These are phyloP conservation scores for Albizia julibrissin DNA, from an alignment of 306 rosid species.

Conservation along the genomic window DNA sequence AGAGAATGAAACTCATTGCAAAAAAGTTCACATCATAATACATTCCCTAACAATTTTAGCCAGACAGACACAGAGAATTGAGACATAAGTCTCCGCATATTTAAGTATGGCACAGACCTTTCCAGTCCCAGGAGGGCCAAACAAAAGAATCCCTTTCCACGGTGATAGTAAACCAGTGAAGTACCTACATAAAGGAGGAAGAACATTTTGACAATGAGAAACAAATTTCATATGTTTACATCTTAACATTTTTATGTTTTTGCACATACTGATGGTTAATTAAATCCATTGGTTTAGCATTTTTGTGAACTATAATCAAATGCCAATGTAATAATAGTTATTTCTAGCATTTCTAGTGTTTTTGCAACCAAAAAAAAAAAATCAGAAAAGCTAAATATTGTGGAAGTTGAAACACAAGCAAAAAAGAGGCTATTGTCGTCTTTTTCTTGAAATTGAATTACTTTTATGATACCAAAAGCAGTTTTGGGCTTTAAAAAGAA, in stretches of 20 bases:
- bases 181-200: conserved; percentile 57
- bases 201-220: conserved; percentile 32
- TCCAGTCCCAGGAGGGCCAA: conserved; percentile 99
- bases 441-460: too few relatives aligned
- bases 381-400: neutral
- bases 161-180: conserved; percentile 92
- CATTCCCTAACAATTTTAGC: conserved; percentile 3
- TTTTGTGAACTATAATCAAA: neutral
- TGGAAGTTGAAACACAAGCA: neutral
- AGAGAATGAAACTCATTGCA: neutral
- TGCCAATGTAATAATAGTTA: conserved; percentile 8
- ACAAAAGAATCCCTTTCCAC: conserved; percentile 98
- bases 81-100: neutral
- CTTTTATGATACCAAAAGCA: neutral
- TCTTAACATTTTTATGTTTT: conserved; percentile 25
- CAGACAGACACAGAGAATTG: conserved; percentile 20
- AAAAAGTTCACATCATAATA: neutral
- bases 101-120: conserved; percentile 64
- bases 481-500: neutral
- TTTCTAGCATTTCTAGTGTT: conserved; percentile 10
- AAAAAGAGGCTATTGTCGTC: neutral
- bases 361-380: neutral
- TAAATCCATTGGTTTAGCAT: neutral
- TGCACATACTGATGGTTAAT: conserved; percentile 4
- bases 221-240: neutral